These are phyloP conservation scores for Leccinum rimulosum DNA, from an alignment of 768 basidiomycete species.

Conservation along the genomic window DNA sequence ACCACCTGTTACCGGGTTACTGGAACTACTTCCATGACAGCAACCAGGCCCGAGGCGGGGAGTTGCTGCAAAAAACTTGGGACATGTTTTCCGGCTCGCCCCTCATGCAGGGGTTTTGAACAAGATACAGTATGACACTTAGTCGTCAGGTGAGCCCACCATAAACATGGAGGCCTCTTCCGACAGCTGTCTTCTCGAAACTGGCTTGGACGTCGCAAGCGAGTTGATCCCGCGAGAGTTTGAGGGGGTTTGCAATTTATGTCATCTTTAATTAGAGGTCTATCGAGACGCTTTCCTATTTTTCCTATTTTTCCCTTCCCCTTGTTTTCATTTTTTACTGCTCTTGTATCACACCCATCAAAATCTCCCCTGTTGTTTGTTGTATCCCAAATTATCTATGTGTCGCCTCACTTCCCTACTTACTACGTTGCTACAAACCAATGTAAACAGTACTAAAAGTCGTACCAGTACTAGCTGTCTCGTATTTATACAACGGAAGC, in stretches of 20 bases:
- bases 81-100: conserved; percentile 16
- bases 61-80: conserved; percentile 22
- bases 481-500: not conserved
- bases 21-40: conserved; percentile 33
- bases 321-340: not conserved
- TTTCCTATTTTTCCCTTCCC: not conserved
- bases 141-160: not conserved
- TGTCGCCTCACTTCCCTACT: not conserved
- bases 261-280: not conserved
- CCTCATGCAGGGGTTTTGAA: conserved; percentile 8
- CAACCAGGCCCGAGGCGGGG: conserved; percentile 10
- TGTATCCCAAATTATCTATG: not conserved
- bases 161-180: not conserved
- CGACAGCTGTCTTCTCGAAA: not conserved
- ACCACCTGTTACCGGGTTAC: conserved; percentile 35
- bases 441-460: not conserved
- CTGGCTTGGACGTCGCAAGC: not conserved
- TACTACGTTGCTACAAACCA: not conserved
- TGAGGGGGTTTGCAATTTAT: not conserved
- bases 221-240: not conserved
- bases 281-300: not conserved
- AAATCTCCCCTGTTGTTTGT: not conserved
- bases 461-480: not conserved
- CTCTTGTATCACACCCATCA: not conserved
- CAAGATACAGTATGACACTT: not conserved